A percentile compares a stretch with the other conserved stretches of the same genome.
These are phyloP conservation scores for Penicillium subrubescens DNA, from an alignment of 495 filamentous ascomycete genomes.

Conservation along the genomic window DNA sequence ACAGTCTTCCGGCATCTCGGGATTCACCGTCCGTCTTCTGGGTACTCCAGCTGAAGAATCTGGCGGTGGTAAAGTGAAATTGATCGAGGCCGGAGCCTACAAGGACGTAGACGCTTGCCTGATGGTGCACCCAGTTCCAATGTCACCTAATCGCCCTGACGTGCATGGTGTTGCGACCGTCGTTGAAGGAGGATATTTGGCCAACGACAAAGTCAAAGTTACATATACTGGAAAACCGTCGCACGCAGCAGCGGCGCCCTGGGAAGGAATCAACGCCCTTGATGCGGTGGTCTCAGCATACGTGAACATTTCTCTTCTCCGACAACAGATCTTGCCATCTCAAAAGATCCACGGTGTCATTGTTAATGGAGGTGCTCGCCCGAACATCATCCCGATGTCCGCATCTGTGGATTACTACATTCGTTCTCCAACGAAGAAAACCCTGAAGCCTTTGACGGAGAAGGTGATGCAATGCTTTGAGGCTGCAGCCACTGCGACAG, in stretches of 20 bases:
- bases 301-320: conserved; percentile 59
- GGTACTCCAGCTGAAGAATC: conserved; percentile 51
- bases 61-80: conserved; percentile 49
- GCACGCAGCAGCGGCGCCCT: conserved; percentile 63
- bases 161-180: conserved; percentile 37
- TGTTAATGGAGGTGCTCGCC: conserved; percentile 45
- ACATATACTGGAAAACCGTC: conserved; percentile 52
- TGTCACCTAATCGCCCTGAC: conserved; percentile 26
- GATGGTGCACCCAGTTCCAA: conserved; percentile 56
- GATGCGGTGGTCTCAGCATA: conserved; percentile 66
- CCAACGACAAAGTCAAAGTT: conserved; percentile 54
- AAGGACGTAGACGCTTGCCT: conserved; percentile 48
- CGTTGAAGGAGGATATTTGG: conserved; percentile 49
- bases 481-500: conserved; percentile 58
- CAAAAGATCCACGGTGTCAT: conserved; percentile 51
- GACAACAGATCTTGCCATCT: conserved; percentile 58
- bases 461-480: conserved; percentile 58
- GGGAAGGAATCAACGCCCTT: conserved; percentile 67
- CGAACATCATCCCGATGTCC: conserved; percentile 58
- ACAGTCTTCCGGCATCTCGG: conserved; percentile 18
- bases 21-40: conserved; percentile 42
- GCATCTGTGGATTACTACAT: conserved; percentile 59
- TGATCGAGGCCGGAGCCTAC: conserved; percentile 56
- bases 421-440: conserved; percentile 48
- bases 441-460: conserved; percentile 47